Percentiles rank a stretch among this genome's conserved stretches.
Evolutionary conservation across 192 early-diverging fungal species (phyloP).

Genomic region (Coemansia sp.): DNA sequence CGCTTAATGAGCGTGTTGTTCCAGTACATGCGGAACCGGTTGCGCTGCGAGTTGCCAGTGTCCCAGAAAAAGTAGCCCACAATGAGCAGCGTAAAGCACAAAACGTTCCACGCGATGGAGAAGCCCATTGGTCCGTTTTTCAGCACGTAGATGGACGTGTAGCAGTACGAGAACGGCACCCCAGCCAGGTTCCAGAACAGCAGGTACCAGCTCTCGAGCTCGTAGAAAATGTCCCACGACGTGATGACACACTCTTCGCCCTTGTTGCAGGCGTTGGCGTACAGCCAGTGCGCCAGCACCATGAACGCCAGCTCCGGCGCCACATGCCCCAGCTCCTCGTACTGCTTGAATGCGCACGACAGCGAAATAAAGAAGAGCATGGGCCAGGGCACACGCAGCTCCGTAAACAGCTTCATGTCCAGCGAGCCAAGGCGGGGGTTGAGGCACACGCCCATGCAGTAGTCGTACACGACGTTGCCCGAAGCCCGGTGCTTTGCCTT

Average conservation of each 20-base stretch:
- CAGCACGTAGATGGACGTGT: slow-evolving; percentile 84
- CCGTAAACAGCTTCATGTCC: slow-evolving; percentile 93
- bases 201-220: slow-evolving; percentile 70
- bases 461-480: slow-evolving; percentile 88
- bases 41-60: slow-evolving; percentile 87
- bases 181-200: slow-evolving; percentile 78
- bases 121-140: slow-evolving; percentile 66
- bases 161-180: slow-evolving; percentile 88
- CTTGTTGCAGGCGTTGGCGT: slow-evolving; percentile 79
- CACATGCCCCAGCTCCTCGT: slow-evolving; percentile 68
- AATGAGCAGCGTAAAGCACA: slow-evolving; percentile 53
- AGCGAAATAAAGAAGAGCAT: slow-evolving; percentile 69
- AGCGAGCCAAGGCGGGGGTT: slow-evolving; percentile 85
- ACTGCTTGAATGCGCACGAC: slow-evolving; percentile 79
- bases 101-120: slow-evolving; percentile 45
- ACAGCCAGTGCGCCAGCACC: slow-evolving; percentile 75
- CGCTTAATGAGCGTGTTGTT: slow-evolving; percentile 55
- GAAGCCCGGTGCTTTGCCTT: slow-evolving; percentile 72
- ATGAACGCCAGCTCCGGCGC: slow-evolving; percentile 80
- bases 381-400: slow-evolving; percentile 90
- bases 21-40: slow-evolving; percentile 73
- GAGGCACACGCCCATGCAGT: slow-evolving; percentile 93
- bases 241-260: slow-evolving; percentile 76
- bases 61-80: slow-evolving; percentile 83
- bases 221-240: slow-evolving; percentile 80